Evolutionary conservation across 192 early-diverging fungal species (phyloP), one percentile per base, ranked within the genome.

Genomic region (Rhizoclosmatium sp.): DNA sequence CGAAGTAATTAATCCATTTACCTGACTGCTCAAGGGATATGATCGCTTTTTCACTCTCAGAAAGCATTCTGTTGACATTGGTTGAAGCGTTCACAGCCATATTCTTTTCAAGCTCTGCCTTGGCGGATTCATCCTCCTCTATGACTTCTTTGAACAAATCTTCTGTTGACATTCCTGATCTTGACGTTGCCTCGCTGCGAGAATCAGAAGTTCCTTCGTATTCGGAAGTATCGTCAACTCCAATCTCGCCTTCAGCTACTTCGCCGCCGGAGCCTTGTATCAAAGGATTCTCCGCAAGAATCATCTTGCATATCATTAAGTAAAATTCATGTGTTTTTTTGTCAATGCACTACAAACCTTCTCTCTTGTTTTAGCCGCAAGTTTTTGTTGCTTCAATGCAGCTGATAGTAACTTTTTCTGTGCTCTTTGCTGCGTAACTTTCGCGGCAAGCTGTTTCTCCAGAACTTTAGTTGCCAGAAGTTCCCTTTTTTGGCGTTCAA

Each of bases 281-380:
- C 44, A 80, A 45, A 31, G 78, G 78, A 61, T 80, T 40, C 7
- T 80, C 78, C 16, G 71, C 59, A 59, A 80, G n/a, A 44, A 80
- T 47, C 45, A 59, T 59, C 78, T 80, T 23, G 5, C 41, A 21
- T 0, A 31, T 31, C 31, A 31, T 31, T 31, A 31, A 31, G 31
- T 14, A 58, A 40, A 39, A 65, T 16, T 39, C 12, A 59, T n/a
- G 58, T 21, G 21, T 4, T 59, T 59, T 31, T 31, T 31, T 31
- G 31, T 31, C 31, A 31, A 31, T 31, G 31, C 31, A 31, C 31
- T 31, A 31, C 31, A 16, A 40, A 79, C 78, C 66, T 71, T 79
- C 60, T 79, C 78, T 12, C 78, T 21, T n/a, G 21, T 47, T 56
- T 59, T 46, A 9, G 58, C 14, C 19, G 78, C 78, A 14, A 40